Percentiles rank a stretch among this genome's conserved stretches.
phyloP scores from a whole-genome alignment of 106 monocot genomes.

The Dendrobium huoshanense region DNA sequence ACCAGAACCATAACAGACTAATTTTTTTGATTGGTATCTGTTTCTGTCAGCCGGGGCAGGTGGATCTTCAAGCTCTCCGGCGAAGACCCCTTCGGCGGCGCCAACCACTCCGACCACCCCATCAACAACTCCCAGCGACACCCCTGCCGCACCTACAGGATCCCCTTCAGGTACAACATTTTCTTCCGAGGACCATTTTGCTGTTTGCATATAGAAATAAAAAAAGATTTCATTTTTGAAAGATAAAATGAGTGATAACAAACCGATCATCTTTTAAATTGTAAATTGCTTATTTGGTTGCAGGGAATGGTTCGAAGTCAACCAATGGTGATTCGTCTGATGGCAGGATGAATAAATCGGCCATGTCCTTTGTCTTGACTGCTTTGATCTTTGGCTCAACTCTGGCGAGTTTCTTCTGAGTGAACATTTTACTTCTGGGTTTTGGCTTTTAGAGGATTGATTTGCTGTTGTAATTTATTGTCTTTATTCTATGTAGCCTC shows the following conservation, averaged over 20 bases:
- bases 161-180: background rate
- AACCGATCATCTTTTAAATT: too few species aligned
- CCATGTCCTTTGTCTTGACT: background rate
- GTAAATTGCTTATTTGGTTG: too few species aligned
- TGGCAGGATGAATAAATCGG: background rate
- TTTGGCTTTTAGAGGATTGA: background rate
- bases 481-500: background rate
- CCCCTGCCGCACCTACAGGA: background rate
- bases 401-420: too few species aligned
- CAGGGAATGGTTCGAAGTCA: constrained; percentile 5
- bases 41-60: background rate
- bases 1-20: background rate
- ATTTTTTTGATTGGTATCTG: background rate
- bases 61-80: background rate
- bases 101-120: constrained; percentile 7
- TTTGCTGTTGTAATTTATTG: background rate
- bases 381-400: background rate
- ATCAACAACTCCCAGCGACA: background rate
- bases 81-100: background rate
- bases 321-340: background rate
- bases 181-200: background rate
- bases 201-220: background rate
- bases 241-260: background rate
- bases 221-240: background rate
- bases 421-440: too few species aligned